Base-by-base conservation (phyloP, 2,329 filamentous ascomycete genomes). In the Blastomyces gilchristii region DNA sequence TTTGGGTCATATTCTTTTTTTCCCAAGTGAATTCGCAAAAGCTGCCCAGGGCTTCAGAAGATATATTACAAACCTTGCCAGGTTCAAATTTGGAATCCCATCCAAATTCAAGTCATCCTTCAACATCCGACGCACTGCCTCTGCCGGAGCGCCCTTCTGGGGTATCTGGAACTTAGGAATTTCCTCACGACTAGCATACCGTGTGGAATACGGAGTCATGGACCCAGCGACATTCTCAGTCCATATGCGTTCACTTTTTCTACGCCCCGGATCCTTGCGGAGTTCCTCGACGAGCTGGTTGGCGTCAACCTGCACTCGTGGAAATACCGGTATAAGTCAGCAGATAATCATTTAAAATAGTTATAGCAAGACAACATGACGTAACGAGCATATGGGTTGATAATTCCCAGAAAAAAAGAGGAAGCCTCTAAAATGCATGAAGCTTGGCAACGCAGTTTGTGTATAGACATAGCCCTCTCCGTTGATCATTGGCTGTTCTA, bases 1-100 rank as follows among this genome's bases (percentile, higher is more conserved):
- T 12, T 8, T 49, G 11, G 22, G 25, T 11, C 14, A 63, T 58
- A 28, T 31, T 41, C 25, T 22, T 50, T 41, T 22, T 50, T 41
- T 50, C 18, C 28, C 6, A 50, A 28, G 5, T 8, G 11, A 28
- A 14, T 22, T 39, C 22, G 22, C n/a, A n/a, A 2, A 63, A 1
- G 16, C 22, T 18, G 16, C 5, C 16, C 31, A 18, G 45, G 25
- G 2, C 50, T 18, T 18, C 18, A 18, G n/a, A 47, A 58, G 12
- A 2, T 25, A 22, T n/a, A 45, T 25, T 1, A 45, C 56, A 12
- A 14, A 80, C 79, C 75, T 81, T 66, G 87, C 86, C 34, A 88
- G 75, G 69, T 90, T 90, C 66, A 89, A 75, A 67, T 86, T 87
- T 0, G 87, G 87, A 58, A 81, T 80, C 37, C 86, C 85, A 69